Base-by-base conservation (phyloP, 108 stramenopile genomes). In the Parietichytrium sp. region DNA sequence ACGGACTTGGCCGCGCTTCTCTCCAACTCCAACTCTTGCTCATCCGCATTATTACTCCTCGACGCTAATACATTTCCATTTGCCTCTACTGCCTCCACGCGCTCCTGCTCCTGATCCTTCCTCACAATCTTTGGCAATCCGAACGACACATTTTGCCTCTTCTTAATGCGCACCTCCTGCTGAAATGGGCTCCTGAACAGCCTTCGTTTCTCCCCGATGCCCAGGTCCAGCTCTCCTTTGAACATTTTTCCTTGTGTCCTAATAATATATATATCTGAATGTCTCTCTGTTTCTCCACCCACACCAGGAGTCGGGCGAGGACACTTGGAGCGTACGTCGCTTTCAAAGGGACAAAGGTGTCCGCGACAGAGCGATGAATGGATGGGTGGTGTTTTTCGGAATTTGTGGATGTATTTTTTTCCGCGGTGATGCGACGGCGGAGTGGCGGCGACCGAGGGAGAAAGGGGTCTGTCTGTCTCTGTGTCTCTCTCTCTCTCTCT, bases 121-220 rank as follows among this genome's bases (percentile, higher is more conserved):
- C n/a, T 10, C 48, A 48, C 55, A 6, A 72, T 8, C 55, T 72
- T 72, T 6, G 55, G 55, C 29, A 72, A 38, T 8, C 55, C 55
- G 38, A 30, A 72, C 36, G 20, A 42, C 36, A 72, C 55, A 38
- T 30, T 38, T 23, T 72, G 55, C 36, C 55, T 30, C 38, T 72
- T 72, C n/a, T n/a, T n/a, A n/a, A n/a, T n/a, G 55, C 55, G 55
- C 20, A 38, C 42, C 38, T 72, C 55, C 30, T 42, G 55, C 55
- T 72, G 36, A 38, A 72, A 72, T 6, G 55, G 55, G 42, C 33
- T 72, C 15, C 55, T 38, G 55, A 30, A 38, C 15, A 72, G 42
- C 36, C 55, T 72, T 38, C 55, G 55, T 23, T 72, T 72, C 55
- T 42, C 55, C 18, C 55, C n/a, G n/a, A n/a, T n/a, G n/a, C n/a